Evolutionary conservation across 306 rosid species (phyloP), one percentile per base, ranked within the genome.

Genomic region (Ceratonia siliqua): DNA sequence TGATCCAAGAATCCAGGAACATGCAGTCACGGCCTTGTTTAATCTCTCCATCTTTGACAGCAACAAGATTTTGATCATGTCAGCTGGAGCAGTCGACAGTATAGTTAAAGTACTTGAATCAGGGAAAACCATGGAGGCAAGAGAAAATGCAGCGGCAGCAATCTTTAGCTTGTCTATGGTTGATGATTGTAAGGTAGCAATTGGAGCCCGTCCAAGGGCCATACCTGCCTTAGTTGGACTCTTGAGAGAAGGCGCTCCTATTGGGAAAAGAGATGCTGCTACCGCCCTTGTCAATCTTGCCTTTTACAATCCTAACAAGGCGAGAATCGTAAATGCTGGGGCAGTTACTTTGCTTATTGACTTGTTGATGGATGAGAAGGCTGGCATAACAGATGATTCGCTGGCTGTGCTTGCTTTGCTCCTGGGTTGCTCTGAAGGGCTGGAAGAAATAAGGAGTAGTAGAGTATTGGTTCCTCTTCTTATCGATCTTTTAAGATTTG

Each of bases 81-180:
- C 97, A 1, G 97, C 98, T 0, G 96, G 97, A 59, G 97, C 98
- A 13, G 69, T 94, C 12, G 95, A 91, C 58, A 75, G 70, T 80
- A 88, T 91, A 85, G 83, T 90, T 8, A 71, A 82, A 52, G 92
- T 91, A 4, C 87, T 94, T 18, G 97, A 90, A 75, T 79, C 81
- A 8, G 98, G 97, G 32, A 87, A 77, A 65, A 88, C 95, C 1
- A 90, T 84, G 97, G 98, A 87, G 68, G 94, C 97, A 35, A 88
- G 96, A 75, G 96, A 90, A 78, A 94, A 94, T 75, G 97, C 97
- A 4, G 98, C 97, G 5, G 96, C 98, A 32, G 68, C 95, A 55
- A 83, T 94, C 33, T 91, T 71, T 66, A 91, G 97, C 82, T 79
- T 94, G 73, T 80, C 93, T 3, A 91, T 91, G 84, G 73, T 90